Evolutionary conservation across 2,329 filamentous ascomycete species (phyloP).

Genomic region (Penicillium expansum): DNA sequence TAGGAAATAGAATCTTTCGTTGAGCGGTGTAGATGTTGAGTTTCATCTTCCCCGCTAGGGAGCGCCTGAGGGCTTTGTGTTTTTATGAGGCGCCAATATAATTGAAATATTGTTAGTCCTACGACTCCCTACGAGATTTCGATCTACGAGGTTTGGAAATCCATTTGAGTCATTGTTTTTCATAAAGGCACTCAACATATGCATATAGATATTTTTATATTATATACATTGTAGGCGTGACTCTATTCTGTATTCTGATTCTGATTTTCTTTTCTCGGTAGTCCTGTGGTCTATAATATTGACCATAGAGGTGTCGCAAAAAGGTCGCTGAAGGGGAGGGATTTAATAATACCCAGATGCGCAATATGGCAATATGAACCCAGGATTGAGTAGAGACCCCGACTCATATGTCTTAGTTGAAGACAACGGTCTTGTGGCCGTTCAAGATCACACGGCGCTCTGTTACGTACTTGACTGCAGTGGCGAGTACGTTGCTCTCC

Average conservation of each 20-base stretch:
- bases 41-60: neutral
- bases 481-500: conserved; percentile 76
- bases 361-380: neutral
- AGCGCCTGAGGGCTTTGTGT: neutral
- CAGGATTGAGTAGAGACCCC: neutral
- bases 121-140: neutral
- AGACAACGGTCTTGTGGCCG: conserved; percentile 76
- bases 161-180: neutral
- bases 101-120: neutral
- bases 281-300: neutral
- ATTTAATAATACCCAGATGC: neutral
- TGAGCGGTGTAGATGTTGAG: neutral
- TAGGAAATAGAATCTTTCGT: neutral
- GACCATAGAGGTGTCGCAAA: neutral
- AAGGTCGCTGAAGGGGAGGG: neutral
- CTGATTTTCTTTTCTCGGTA: neutral
- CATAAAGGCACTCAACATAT: neutral
- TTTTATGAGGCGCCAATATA: too few relatives aligned
- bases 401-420: conserved; percentile 46
- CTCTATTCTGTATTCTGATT: neutral
- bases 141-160: neutral
- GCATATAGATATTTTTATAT: neutral
- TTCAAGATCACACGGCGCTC: conserved; percentile 77
- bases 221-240: neutral
- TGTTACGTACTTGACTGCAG: conserved; percentile 80